Conservation (phyloP, 805 yeast genomes). For the Lachancea dasiensis region DNA sequence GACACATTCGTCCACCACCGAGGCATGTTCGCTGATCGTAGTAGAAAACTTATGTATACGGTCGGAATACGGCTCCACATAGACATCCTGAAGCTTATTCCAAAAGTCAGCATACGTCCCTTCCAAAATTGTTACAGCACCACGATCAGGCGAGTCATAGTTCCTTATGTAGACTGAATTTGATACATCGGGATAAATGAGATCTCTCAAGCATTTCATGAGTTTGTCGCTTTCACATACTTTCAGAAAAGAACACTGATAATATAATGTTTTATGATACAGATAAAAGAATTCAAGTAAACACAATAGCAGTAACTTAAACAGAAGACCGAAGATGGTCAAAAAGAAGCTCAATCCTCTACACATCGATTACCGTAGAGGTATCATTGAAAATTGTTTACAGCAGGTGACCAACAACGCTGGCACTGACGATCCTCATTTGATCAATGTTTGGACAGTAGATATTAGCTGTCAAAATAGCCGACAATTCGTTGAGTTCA, state of each 20-base stretch:
- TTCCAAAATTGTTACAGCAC: not conserved
- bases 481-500: slow-evolving; percentile 19
- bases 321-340: slow-evolving; percentile 28
- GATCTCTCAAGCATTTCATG: slow-evolving; percentile 6
- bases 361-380: slow-evolving; percentile 40
- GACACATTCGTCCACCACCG: slow-evolving; percentile 40
- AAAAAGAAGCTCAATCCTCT: slow-evolving; percentile 32
- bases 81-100: slow-evolving; percentile 1
- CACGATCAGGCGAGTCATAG: no score
- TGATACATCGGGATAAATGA: no score
- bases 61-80: slow-evolving; percentile 11
- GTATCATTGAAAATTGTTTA: slow-evolving; percentile 41
- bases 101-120: not conserved
- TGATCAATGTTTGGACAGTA: slow-evolving; percentile 43
- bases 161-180: no score
- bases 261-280: not conserved
- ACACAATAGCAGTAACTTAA: not conserved
- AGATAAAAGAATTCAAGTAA: not conserved
- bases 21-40: slow-evolving; percentile 19
- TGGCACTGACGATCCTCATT: slow-evolving; percentile 18
- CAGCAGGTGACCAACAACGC: slow-evolving; percentile 38
- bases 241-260: not conserved
- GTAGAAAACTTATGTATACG: slow-evolving; percentile 9
- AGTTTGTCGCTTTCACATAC: not conserved
- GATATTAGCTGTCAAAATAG: slow-evolving; percentile 37